Evolutionary conservation across 768 basidiomycete genomes (phyloP), one percentile per base, ranked within the genome.

Genomic region (Tricholoma bakamatsutake): DNA sequence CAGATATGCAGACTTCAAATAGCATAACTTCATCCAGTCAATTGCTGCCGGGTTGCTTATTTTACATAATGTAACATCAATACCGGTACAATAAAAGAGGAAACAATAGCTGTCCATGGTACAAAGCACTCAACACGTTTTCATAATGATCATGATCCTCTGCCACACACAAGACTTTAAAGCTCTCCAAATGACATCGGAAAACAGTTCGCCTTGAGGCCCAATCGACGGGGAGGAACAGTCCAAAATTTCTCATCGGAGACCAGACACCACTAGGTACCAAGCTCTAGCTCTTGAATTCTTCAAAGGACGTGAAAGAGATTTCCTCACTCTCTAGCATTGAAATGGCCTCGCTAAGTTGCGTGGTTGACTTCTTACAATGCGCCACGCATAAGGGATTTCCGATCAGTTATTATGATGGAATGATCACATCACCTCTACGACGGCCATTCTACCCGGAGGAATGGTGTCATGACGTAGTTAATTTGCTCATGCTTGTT

Each of bases 371-470:
- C 70, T 46, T 75, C 76, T 45, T 70, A 61, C 30, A 82, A 63
- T 3, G 75, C 73, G 30, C 66, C 67, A 30, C 72, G 65, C 66
- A 80, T 75, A 4, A 79, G 68, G 80, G 76, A 58, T 80, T 83
- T 17, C 77, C 77, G 10, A 77, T n/a, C 65, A 62, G 17, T 63
- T 63, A n/a, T 24, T 64, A 56, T 50, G 9, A 68, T 54, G 61
- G 63, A 46, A 53, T 66, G 62, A 48, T 49, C 28, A n/a, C n/a
- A n/a, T n/a, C n/a, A n/a, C n/a, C n/a, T n/a, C n/a, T n/a, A n/a
- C n/a, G n/a, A n/a, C n/a, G n/a, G n/a, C n/a, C n/a, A n/a, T n/a
- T n/a, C n/a, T n/a, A n/a, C n/a, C n/a, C n/a, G n/a, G n/a, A n/a
- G n/a, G n/a, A n/a, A n/a, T n/a, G n/a, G n/a, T n/a, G n/a, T 17